Percentiles rank a stretch among this genome's conserved stretches.
phyloP scores from a whole-genome alignment of 2,329 filamentous ascomycete species.

The Sphaerulina musiva region DNA sequence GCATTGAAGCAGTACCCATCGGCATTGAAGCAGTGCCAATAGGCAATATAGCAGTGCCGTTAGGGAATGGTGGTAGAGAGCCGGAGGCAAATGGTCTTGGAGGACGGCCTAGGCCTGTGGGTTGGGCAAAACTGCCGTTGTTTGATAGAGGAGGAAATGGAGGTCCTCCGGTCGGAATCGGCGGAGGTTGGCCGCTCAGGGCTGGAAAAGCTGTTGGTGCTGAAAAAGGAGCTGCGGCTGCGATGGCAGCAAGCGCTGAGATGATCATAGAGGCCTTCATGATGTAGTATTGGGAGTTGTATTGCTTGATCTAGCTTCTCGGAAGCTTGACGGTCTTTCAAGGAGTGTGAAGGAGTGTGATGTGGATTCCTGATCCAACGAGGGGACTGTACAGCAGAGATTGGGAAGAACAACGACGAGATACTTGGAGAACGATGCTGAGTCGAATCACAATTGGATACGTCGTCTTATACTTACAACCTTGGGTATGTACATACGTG shows the following conservation, averaged over 20 bases:
- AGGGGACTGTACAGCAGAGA: slow-evolving; percentile 5
- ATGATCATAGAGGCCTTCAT: slow-evolving; percentile 10
- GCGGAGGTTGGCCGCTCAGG: not conserved
- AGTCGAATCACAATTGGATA: not conserved
- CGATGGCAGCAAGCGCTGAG: slow-evolving; percentile 32
- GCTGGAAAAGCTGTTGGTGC: slow-evolving; percentile 4
- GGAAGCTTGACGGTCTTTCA: not conserved
- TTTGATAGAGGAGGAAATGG: not conserved
- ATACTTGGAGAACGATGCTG: not conserved
- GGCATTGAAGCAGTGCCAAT: not conserved
- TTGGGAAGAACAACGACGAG: not conserved
- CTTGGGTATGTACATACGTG: not conserved
- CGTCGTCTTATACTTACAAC: not conserved
- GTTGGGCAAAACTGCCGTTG: not conserved
- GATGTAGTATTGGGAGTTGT: not conserved
- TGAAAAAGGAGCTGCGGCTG: slow-evolving; percentile 12
- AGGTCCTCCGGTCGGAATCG: not conserved
- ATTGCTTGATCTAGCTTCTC: not conserved
- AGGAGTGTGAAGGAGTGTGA: slow-evolving; percentile 1
- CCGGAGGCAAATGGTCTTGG: not conserved
- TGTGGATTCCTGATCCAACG: slow-evolving; percentile 12
- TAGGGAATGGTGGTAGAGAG: not conserved
- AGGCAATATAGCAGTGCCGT: not conserved
- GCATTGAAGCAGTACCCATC: not conserved
- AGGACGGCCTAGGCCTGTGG: not conserved